Conservation (phyloP, 164 flowering plant species). For the grape (Vitis vinifera) region ASM3070453v1 NC_081812.1:16391001-16391500, state of each 20-base stretch:
- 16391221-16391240: conserved; percentile 83
- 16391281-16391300: not conserved
- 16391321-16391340: not conserved
- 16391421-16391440: not conserved
- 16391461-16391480: conserved; percentile 3
- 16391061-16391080: conserved; percentile 88
- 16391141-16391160: not conserved
- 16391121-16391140: conserved; percentile 47
- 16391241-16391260: conserved; percentile 85
- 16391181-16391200: not conserved
- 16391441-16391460: not conserved
- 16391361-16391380: conserved; percentile 92
- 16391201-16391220: conserved; percentile 65
- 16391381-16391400: conserved; percentile 97
- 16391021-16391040: not conserved
- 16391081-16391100: conserved; percentile 95
- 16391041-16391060: not conserved
- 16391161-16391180: not conserved
- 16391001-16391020: too few species aligned
- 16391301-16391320: not conserved
- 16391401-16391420: conserved; percentile 68
- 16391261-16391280: conserved; percentile 30
- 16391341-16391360: conserved; percentile 9
- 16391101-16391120: conserved; percentile 91
- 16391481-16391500: not conserved